Conservation (phyloP, 352 stramenopile genomes). For the Globisporangium spiculum region DNA sequence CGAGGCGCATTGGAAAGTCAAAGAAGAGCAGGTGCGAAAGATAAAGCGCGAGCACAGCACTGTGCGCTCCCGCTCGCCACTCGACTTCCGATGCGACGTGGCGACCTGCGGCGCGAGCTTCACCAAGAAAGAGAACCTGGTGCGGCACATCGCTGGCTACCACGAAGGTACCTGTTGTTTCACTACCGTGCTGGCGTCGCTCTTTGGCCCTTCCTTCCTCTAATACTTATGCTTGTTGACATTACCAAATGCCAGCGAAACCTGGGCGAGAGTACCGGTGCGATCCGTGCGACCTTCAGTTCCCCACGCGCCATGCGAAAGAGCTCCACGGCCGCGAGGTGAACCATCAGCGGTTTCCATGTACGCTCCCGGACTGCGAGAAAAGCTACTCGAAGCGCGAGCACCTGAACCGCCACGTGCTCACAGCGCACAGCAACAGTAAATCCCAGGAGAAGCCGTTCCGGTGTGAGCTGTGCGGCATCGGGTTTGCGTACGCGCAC, state of each 20-base stretch:
- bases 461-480: slow-evolving; percentile 51
- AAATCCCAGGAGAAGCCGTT: slow-evolving; percentile 41
- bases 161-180: slow-evolving; percentile 12
- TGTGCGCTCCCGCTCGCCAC: neutral
- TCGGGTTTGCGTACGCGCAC: slow-evolving; percentile 69
- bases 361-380: slow-evolving; percentile 32
- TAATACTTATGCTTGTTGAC: no score
- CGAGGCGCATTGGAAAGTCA: neutral
- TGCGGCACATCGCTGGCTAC: slow-evolving; percentile 16
- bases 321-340: slow-evolving; percentile 19
- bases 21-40: neutral
- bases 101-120: slow-evolving; percentile 19
- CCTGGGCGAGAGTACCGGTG: slow-evolving; percentile 6
- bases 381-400: slow-evolving; percentile 67
- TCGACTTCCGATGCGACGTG: slow-evolving; percentile 14
- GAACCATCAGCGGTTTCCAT: slow-evolving; percentile 35
- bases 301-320: slow-evolving; percentile 30
- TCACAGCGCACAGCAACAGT: slow-evolving; percentile 36
- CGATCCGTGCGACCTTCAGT: slow-evolving; percentile 13
- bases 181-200: neutral
- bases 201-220: no score
- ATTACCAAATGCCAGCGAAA: neutral
- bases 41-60: neutral
- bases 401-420: slow-evolving; percentile 54
- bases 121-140: slow-evolving; percentile 13